Percentiles rank a stretch among this genome's conserved stretches.
Conservation (phyloP, 2,329 filamentous ascomycete species). For the Anthostomella pinea region DNA sequence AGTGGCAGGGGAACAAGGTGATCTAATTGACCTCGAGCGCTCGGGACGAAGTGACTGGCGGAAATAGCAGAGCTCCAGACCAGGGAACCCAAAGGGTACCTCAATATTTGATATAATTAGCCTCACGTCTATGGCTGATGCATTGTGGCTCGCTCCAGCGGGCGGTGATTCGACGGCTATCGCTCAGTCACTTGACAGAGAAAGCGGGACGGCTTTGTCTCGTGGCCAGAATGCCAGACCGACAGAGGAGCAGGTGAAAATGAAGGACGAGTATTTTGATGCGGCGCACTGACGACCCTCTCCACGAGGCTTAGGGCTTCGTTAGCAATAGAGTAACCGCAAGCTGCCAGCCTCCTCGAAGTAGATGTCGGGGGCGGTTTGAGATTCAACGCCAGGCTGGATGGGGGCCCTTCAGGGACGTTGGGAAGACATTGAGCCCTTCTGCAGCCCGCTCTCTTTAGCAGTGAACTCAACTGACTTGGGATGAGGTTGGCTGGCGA, state of each 20-base stretch:
- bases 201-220: constrained; percentile 10
- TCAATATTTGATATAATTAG: constrained; percentile 41
- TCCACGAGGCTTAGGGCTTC: constrained; percentile 2
- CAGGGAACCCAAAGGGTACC: constrained; percentile 25
- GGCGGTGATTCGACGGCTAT: constrained; percentile 13
- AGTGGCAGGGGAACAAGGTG: constrained; percentile 29
- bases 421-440: constrained; percentile 17
- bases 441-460: background rate
- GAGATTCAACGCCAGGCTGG: constrained; percentile 21
- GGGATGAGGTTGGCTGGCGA: no score
- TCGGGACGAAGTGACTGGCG: constrained; percentile 27
- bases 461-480: no score
- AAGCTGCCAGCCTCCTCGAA: constrained; percentile 11
- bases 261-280: background rate
- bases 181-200: constrained; percentile 29
- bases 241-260: constrained; percentile 7
- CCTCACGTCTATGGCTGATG: constrained; percentile 21
- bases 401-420: constrained; percentile 15
- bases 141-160: constrained; percentile 10
- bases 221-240: constrained; percentile 3
- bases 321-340: constrained; percentile 1
- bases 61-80: constrained; percentile 34
- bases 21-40: constrained; percentile 30
- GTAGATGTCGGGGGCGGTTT: constrained; percentile 25
- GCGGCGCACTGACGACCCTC: background rate